Conservation (phyloP, 768 basidiomycete genomes). For the Xerocomellus intermedius region DNA sequence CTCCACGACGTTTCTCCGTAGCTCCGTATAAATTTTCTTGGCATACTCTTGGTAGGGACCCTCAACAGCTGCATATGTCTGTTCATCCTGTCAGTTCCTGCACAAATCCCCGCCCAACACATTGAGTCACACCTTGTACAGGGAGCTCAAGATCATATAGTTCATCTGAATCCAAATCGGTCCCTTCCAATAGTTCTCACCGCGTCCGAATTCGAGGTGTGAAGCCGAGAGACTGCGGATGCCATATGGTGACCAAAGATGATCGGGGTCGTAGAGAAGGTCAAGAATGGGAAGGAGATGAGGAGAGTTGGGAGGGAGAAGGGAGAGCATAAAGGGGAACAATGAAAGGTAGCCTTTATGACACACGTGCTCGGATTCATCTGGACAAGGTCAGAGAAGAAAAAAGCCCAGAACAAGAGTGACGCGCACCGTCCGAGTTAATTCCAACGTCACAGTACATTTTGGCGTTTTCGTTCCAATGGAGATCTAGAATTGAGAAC, state of each 20-base stretch:
- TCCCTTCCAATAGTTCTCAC: constrained; percentile 97
- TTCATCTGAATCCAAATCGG: constrained; percentile 99
- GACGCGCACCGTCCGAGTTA: constrained; percentile 69
- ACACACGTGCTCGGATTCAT: constrained; percentile 90
- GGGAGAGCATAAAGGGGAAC: constrained; percentile 86
- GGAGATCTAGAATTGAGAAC: constrained; percentile 58
- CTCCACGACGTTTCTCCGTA: constrained; percentile 79
- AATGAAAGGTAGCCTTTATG: constrained; percentile 91
- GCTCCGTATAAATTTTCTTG: constrained; percentile 71
- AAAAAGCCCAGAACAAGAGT: not conserved
- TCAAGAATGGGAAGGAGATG: constrained; percentile 82
- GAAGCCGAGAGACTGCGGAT: constrained; percentile 84
- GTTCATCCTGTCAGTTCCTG: constrained; percentile 3
- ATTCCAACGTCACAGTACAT: constrained; percentile 95
- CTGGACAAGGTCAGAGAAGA: constrained; percentile 38
- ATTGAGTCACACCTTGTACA: constrained; percentile 59
- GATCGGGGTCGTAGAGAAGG: constrained; percentile 72
- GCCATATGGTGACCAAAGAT: constrained; percentile 91
- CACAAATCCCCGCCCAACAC: not conserved
- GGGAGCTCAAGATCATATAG: constrained; percentile 77
- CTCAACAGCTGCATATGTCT: constrained; percentile 75
- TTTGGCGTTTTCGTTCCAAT: constrained; percentile 85
- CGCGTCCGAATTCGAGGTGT: constrained; percentile 87
- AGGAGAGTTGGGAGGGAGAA: constrained; percentile 74
- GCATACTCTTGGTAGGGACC: constrained; percentile 84